Base-by-base conservation (phyloP, 306 rosid genomes). In the Vicia sativa region DNA sequence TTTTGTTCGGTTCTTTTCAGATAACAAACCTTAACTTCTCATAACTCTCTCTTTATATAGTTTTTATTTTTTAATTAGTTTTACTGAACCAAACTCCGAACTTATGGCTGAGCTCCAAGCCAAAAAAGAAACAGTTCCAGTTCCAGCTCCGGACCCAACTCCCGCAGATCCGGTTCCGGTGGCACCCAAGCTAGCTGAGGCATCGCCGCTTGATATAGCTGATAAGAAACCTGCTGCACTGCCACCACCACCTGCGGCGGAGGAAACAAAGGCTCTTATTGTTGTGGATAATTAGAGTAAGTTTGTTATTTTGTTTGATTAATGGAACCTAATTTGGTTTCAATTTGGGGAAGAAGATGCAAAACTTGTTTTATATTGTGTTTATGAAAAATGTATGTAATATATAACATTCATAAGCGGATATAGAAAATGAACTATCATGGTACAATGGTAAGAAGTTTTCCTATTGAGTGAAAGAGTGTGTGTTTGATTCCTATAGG, bases 51-150 rank as follows among this genome's bases (percentile, higher is more conserved):
- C 19, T 42, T 0, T 53, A 11, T 28, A 55, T 21, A 23, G 2
- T n/a, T 12, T 12, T 21, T 1, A 11, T 69, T 3, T 70, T 21
- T 31, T 15, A 18, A 59, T 60, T 37, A 15, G 0, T 43, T 73
- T n/a, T 25, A 26, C 73, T n/a, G n/a, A n/a, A n/a, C n/a, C n/a
- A n/a, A n/a, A n/a, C n/a, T n/a, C n/a, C 49, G 4, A 59, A 67
- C 3, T 74, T 46, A 86, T 85, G 98, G 85, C 81, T 12, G 77
- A 70, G 19, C 79, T 60, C 71, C 72, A 69, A 68, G 82, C 83
- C 77, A 77, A 62, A 49, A 26, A 31, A 4, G 85, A 81, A 55
- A 61, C 80, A 1, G 64, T 11, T 41, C 65, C 75, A 31, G 72
- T 11, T 66, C 59, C 79, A 0, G 67, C 21, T 44, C 71, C 48